Evolutionary conservation across 306 rosid species (phyloP).

Genomic region (Trifolium pratense): DNA sequence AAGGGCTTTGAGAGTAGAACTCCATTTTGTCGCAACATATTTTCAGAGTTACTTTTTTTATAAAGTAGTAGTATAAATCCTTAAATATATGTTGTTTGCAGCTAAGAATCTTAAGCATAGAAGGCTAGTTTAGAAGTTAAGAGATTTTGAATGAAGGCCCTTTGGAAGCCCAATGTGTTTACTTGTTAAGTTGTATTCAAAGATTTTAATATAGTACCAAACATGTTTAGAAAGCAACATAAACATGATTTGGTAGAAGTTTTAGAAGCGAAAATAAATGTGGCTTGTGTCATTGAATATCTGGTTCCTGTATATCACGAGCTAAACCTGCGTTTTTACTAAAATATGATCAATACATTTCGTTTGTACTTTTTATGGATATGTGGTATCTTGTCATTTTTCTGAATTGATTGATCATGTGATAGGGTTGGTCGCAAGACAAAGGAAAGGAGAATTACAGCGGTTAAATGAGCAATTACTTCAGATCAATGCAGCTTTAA

Average conservation of each 20-base stretch:
- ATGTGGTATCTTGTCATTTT: constrained; percentile 21
- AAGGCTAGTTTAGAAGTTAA: constrained; percentile 18
- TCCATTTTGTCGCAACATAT: neutral
- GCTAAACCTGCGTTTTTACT: constrained; percentile 11
- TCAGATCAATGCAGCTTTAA: constrained; percentile 82
- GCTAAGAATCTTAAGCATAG: neutral
- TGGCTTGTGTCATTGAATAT: neutral
- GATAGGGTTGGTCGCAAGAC: constrained; percentile 92
- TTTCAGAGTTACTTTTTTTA: constrained; percentile 17
- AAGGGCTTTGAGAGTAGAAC: constrained; percentile 10
- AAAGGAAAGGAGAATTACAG: constrained; percentile 81
- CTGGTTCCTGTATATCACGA: constrained; percentile 1
- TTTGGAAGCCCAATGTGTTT: constrained; percentile 31
- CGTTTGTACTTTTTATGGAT: neutral
- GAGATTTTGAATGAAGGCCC: constrained; percentile 23
- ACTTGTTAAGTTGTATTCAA: constrained; percentile 7
- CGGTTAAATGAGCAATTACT: constrained; percentile 86
- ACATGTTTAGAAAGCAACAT: neutral
- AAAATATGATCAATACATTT: constrained; percentile 17
- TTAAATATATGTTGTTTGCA: neutral
- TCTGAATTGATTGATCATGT: constrained; percentile 30
- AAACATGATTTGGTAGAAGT: neutral
- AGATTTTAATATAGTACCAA: neutral
- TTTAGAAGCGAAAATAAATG: neutral
- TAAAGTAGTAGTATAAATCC: constrained; percentile 8